Evolutionary conservation across 768 basidiomycete species (phyloP).

Genomic region (Leccinum arenicola): DNA sequence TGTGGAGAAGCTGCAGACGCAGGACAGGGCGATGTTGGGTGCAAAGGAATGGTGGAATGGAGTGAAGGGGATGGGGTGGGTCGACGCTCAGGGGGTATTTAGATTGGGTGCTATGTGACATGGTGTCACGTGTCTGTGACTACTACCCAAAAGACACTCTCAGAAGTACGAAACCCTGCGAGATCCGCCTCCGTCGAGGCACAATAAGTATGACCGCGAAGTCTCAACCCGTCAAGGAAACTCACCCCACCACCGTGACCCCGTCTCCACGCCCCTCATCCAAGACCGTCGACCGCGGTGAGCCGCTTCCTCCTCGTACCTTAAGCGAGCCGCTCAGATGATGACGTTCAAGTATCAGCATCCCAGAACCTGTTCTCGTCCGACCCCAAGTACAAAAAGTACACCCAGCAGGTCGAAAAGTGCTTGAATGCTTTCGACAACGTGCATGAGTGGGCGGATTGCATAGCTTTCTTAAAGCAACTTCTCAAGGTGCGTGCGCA

Average conservation of each 20-base stretch:
- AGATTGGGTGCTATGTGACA: conserved; percentile 12
- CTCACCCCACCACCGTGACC: conserved; percentile 13
- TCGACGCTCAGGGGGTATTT: conserved; percentile 14
- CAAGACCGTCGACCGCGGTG: conserved; percentile 32
- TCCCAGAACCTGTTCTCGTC: conserved; percentile 58
- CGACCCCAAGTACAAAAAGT: conserved; percentile 95
- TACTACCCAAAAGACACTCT: neutral
- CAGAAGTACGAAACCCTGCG: conserved; percentile 1
- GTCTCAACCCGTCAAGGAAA: conserved; percentile 16
- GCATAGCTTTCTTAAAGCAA: conserved; percentile 94
- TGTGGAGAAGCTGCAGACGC: conserved; percentile 58
- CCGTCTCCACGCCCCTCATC: conserved; percentile 13
- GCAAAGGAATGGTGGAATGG: conserved; percentile 85
- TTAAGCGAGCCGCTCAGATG: neutral
- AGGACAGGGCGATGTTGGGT: conserved; percentile 50
- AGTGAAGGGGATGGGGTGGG: conserved; percentile 35
- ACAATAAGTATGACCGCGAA: conserved; percentile 18
- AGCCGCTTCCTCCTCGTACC: conserved; percentile 10
- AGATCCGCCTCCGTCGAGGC: conserved; percentile 16
- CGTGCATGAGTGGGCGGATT: conserved; percentile 99
- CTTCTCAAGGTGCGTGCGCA: conserved; percentile 68
- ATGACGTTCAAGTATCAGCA: conserved; percentile 35
- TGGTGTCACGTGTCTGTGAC: neutral
- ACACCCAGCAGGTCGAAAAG: conserved; percentile 87
- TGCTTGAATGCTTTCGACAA: conserved; percentile 91